phyloP scores from a whole-genome alignment of 345 rosid genomes.

The Lepidium africanum region DNA sequence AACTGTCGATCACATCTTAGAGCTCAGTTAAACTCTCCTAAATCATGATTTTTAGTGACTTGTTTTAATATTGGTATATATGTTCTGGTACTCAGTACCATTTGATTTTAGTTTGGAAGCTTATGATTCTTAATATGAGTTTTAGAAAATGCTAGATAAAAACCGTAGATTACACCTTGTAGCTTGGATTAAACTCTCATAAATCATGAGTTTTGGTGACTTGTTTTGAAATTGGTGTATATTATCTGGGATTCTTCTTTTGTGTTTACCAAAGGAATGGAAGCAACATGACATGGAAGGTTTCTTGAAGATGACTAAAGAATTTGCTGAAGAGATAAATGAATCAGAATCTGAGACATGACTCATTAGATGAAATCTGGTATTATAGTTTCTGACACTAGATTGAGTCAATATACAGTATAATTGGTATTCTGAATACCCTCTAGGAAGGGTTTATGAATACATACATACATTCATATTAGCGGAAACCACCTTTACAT shows the following conservation, averaged over 20 bases:
- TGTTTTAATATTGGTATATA: not conserved
- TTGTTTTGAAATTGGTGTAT: not conserved
- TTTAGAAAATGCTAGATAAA: no score
- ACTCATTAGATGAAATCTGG: not conserved
- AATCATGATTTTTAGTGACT: not conserved
- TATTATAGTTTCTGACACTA: not conserved
- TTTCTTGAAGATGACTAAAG: conserved; percentile 58
- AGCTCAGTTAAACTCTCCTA: no score
- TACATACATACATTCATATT: not conserved
- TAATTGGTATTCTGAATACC: not conserved
- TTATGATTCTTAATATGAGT: no score
- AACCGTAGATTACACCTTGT: no score
- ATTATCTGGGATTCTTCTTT: not conserved
- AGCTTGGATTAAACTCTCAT: no score
- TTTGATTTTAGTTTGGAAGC: no score
- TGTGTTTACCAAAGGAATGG: conserved; percentile 48
- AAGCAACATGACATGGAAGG: conserved; percentile 47
- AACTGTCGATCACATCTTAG: no score
- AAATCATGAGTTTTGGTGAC: no score
- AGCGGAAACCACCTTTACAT: no score
- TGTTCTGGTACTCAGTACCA: no score
- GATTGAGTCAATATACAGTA: not conserved
- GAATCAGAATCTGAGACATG: conserved; percentile 53
- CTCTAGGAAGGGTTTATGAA: not conserved
- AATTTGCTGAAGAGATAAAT: conserved; percentile 52